A percentile compares a stretch with the other conserved stretches of the same genome.
Evolutionary conservation across 768 basidiomycete genomes (phyloP).

Genomic region (Tylopilus vinaceipallidus): DNA sequence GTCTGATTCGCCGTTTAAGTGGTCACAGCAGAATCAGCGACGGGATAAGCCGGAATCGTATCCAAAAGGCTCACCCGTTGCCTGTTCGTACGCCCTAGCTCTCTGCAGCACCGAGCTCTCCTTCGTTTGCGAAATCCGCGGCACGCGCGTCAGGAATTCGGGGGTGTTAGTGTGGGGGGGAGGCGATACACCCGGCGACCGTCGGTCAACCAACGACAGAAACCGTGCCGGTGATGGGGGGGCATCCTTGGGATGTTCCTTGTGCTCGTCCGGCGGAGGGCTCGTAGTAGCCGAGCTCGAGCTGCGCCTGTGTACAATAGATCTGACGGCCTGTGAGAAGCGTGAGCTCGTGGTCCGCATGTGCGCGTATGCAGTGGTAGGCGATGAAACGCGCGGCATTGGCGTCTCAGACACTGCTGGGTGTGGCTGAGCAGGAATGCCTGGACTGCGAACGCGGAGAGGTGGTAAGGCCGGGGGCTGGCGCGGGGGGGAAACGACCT

Average conservation of each 20-base stretch:
- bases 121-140: slow-evolving; percentile 7
- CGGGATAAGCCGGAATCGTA: not conserved
- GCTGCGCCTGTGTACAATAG: slow-evolving; percentile 21
- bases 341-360: slow-evolving; percentile 20
- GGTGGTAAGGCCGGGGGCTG: slow-evolving; percentile 11
- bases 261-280: slow-evolving; percentile 5
- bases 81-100: slow-evolving; percentile 27
- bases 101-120: slow-evolving; percentile 32
- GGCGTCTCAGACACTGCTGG: slow-evolving; percentile 22
- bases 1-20: not conserved
- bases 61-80: slow-evolving; percentile 15
- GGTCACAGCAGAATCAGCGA: not conserved
- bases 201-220: slow-evolving; percentile 16
- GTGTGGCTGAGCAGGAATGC: slow-evolving; percentile 7
- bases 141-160: slow-evolving; percentile 10
- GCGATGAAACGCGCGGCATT: slow-evolving; percentile 9
- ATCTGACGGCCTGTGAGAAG: slow-evolving; percentile 21
- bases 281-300: slow-evolving; percentile 6
- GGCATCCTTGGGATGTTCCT: slow-evolving; percentile 7
- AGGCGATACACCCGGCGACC: slow-evolving; percentile 1
- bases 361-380: slow-evolving; percentile 12
- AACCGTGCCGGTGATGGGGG: slow-evolving; percentile 12
- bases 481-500: slow-evolving; percentile 1
- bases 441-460: slow-evolving; percentile 20
- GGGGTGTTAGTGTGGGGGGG: not conserved